A percentile compares a stretch with the other conserved stretches of the same genome.
Conservation (phyloP, 331 rosid genomes). For the Stylosanthes scabra region DNA sequence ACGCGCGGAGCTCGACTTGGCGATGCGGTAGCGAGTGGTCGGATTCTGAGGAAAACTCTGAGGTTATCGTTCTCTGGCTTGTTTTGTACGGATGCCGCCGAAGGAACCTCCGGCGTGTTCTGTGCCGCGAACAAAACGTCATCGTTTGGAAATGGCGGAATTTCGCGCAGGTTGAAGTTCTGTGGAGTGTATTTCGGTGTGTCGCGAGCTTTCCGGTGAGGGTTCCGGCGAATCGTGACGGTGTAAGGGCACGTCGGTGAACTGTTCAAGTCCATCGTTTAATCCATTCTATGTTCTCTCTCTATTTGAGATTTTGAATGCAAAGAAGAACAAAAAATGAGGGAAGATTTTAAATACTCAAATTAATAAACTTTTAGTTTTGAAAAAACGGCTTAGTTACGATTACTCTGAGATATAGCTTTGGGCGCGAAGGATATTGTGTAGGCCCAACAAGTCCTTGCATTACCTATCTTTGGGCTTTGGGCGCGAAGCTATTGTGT, state of each 20-base stretch:
- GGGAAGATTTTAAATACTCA: neutral
- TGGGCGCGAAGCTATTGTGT: too few species aligned
- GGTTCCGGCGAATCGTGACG: constrained; percentile 77
- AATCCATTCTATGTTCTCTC: neutral
- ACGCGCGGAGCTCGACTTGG: constrained; percentile 47
- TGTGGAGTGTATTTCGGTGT: constrained; percentile 49
- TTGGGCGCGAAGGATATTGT: neutral
- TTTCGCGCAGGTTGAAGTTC: constrained; percentile 15
- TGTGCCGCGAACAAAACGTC: constrained; percentile 59
- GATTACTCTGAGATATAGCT: neutral
- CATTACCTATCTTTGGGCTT: too few species aligned
- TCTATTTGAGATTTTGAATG: neutral
- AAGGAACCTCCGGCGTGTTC: constrained; percentile 33
- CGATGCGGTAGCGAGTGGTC: constrained; percentile 47
- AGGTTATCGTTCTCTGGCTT: constrained; percentile 47
- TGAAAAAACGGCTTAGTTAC: neutral
- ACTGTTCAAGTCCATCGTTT: constrained; percentile 48
- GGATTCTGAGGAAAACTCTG: constrained; percentile 72
- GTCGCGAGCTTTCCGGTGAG: constrained; percentile 76
- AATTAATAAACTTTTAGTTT: neutral
- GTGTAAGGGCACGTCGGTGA: constrained; percentile 56
- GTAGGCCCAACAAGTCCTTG: too few species aligned
- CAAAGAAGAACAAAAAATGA: neutral
- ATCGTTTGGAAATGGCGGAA: constrained; percentile 61
- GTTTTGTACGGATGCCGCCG: neutral